phyloP scores from a whole-genome alignment of 2,329 filamentous ascomycete species.

The Colletotrichum sp. region DNA sequence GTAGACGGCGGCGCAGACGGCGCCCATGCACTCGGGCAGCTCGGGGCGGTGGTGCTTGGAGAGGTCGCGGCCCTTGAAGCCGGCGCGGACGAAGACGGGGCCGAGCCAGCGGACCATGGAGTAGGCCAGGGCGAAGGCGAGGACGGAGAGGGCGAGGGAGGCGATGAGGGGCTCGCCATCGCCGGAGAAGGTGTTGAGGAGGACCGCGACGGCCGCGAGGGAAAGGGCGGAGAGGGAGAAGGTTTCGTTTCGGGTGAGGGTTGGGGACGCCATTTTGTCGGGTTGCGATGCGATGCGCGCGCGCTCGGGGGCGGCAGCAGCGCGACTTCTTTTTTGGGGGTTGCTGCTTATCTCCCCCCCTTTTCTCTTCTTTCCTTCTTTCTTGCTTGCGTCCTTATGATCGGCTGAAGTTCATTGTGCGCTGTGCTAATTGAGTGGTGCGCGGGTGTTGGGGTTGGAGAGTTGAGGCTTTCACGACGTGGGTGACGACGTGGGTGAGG shows the following conservation, averaged over 20 bases:
- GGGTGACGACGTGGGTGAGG: neutral
- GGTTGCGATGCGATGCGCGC: neutral
- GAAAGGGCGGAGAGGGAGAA: conserved; percentile 65
- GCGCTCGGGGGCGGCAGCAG: neutral
- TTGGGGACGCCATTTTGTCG: conserved; percentile 31
- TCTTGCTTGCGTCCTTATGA: neutral
- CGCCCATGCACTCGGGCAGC: conserved; percentile 96
- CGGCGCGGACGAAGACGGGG: conserved; percentile 84
- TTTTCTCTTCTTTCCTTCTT: neutral
- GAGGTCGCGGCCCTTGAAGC: conserved; percentile 89
- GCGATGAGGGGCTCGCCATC: conserved; percentile 90
- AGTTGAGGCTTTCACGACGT: neutral
- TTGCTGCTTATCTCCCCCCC: neutral
- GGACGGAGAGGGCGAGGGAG: conserved; percentile 82
- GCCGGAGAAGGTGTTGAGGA: conserved; percentile 81
- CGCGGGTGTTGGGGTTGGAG: neutral
- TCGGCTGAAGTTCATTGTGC: neutral
- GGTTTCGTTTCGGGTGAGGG: conserved; percentile 59
- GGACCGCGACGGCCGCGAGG: conserved; percentile 72
- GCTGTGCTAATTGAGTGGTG: neutral
- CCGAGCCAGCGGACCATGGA: conserved; percentile 94
- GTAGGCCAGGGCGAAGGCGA: conserved; percentile 83
- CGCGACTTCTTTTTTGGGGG: neutral
- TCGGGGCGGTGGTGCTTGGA: conserved; percentile 72
- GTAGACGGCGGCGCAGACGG: conserved; percentile 91